Evolutionary conservation across 2,329 filamentous ascomycete species (phyloP).

Genomic region (Dendryphion nanum): DNA sequence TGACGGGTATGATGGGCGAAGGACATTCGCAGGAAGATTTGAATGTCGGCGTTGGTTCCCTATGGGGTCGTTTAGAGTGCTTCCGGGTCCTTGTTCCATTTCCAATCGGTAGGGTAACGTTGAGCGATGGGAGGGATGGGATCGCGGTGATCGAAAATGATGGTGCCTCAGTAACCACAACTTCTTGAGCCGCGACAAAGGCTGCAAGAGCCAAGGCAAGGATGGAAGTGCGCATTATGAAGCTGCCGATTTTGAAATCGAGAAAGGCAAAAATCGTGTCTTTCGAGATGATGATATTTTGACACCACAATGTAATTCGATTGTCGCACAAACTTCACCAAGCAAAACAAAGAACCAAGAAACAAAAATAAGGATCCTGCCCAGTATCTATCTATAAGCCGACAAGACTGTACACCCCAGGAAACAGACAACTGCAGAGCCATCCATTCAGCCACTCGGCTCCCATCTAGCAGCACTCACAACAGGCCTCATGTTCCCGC

Average conservation of each 20-base stretch:
- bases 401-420: not conserved
- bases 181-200: conserved; percentile 14
- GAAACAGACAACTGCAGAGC: no score
- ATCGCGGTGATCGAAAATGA: no score
- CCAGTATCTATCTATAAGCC: not conserved
- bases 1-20: conserved; percentile 23
- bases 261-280: no score
- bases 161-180: no score
- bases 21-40: conserved; percentile 21
- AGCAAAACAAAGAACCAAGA: no score
- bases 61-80: no score
- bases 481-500: not conserved
- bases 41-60: conserved; percentile 28
- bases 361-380: no score
- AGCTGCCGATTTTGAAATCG: no score
- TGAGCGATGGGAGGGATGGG: conserved; percentile 3
- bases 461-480: not conserved
- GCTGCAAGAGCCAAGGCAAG: conserved; percentile 14
- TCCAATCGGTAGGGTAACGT: conserved; percentile 1
- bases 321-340: no score
- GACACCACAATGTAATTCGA: no score
- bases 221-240: conserved; percentile 19
- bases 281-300: no score
- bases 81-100: conserved; percentile 6
- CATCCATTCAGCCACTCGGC: conserved; percentile 2